phyloP scores from a whole-genome alignment of 805 yeast genomes.

The Pichia cabralensis region DNA sequence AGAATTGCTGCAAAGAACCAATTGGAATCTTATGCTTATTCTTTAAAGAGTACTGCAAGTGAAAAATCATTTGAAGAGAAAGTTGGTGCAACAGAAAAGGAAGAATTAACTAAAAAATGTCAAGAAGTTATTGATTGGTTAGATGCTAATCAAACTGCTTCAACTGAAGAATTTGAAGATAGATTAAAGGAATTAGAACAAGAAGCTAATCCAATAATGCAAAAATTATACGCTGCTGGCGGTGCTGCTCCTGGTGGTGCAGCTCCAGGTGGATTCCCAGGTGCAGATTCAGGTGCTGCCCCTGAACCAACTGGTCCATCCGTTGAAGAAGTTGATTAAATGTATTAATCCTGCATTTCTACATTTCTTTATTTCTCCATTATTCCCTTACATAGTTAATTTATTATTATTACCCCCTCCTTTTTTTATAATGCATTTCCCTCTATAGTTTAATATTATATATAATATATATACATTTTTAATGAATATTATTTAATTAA shows the following conservation, averaged over 20 bases:
- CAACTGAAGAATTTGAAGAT: slow-evolving; percentile 86
- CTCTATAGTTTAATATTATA: too few species aligned
- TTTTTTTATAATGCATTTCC: too few species aligned
- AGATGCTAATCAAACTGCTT: slow-evolving; percentile 86
- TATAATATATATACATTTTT: too few species aligned
- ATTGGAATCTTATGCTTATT: slow-evolving; percentile 95
- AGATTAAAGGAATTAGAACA: slow-evolving; percentile 94
- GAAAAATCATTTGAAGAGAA: slow-evolving; percentile 71
- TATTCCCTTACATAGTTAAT: too few species aligned
- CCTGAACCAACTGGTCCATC: slow-evolving; percentile 47
- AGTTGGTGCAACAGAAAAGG: slow-evolving; percentile 35
- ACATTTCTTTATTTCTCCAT: neutral
- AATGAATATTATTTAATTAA: too few species aligned
- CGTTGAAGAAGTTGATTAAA: slow-evolving; percentile 70
- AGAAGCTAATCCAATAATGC: slow-evolving; percentile 92
- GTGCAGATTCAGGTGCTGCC: slow-evolving; percentile 29
- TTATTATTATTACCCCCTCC: too few species aligned
- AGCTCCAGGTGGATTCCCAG: slow-evolving; percentile 24
- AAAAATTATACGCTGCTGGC: slow-evolving; percentile 91
- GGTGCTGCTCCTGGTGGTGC: slow-evolving; percentile 67
- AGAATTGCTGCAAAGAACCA: slow-evolving; percentile 98
- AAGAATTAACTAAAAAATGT: slow-evolving; percentile 63
- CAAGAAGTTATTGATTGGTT: slow-evolving; percentile 79
- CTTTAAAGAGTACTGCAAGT: slow-evolving; percentile 88
- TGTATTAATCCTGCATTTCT: neutral